Evolutionary conservation across 768 basidiomycete genomes (phyloP), one percentile per base, ranked within the genome.

Genomic region (Trametes elegans): DNA sequence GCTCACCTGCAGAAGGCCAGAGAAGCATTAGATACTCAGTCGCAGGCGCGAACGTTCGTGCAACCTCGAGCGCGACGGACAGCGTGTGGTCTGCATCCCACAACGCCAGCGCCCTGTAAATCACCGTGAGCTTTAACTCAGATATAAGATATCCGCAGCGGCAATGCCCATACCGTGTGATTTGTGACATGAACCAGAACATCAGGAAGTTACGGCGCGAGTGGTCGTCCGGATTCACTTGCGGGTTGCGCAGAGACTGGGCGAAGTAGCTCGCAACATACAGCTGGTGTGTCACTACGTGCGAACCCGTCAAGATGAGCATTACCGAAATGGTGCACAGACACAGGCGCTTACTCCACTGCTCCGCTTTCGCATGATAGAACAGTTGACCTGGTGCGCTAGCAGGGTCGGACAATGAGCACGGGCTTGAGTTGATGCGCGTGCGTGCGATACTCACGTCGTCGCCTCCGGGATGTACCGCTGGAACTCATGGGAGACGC

Each of bases 111-210:
- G 41, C 41, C 2, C 41, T 43, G 59, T 34, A 59, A 27, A 29
- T 31, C 54, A 47, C 47, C 6, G 34, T 35, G 13, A 35, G 34
- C 11, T 5, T 4, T n/a, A n/a, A n/a, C 34, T 4, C n/a, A 4
- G 34, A 35, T 35, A 35, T n/a, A 35, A 13, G 7, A 35, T 13
- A 13, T 13, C 13, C 3, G 34, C 13, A 35, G 11, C 6, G n/a
- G 11, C 34, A 13, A 35, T 11, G 34, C 5, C 5, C 67, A 43
- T 53, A 80, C 83, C 82, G 77, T 62, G 72, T 75, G 53, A 88
- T 78, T 66, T 88, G 85, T 16, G 78, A 77, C 83, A 86, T 85
- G 64, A 88, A 87, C 85, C 85, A 88, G 65, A 85, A 86, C 21
- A 82, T 75, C 64, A 82, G 87, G 65, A 85, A 85, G n/a, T 86